Conservation (phyloP, 2,329 filamentous ascomycete species). For the Fusarium humuli region DNA sequence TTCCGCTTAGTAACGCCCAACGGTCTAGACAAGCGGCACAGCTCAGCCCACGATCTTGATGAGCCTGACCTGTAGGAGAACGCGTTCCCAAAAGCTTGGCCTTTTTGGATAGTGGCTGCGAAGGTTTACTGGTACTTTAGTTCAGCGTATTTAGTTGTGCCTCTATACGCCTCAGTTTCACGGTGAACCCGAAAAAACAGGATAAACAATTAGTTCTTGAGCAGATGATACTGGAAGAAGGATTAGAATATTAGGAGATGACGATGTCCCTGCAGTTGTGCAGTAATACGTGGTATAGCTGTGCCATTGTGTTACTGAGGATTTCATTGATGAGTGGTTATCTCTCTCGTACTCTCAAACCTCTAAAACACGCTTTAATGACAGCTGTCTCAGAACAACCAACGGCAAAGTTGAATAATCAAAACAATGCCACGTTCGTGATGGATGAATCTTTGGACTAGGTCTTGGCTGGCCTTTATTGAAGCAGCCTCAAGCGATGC, state of each 20-base stretch:
- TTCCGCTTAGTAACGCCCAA: constrained; percentile 12
- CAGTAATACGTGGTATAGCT: background rate
- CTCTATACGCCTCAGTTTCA: constrained; percentile 5
- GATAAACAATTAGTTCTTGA: background rate
- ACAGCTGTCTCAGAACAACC: constrained; percentile 28
- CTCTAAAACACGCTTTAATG: constrained; percentile 27
- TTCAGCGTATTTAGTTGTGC: constrained; percentile 7
- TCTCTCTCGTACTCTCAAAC: constrained; percentile 15
- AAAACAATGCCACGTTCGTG: constrained; percentile 17
- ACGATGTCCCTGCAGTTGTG: constrained; percentile 15
- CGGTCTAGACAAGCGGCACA: constrained; percentile 33
- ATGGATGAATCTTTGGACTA: background rate
- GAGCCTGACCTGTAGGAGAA: background rate
- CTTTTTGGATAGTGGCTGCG: constrained; percentile 27
- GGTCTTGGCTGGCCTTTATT: constrained; percentile 7
- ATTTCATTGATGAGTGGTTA: constrained; percentile 11
- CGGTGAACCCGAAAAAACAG: constrained; percentile 2
- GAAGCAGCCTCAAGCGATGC: constrained; percentile 22
- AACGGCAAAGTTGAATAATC: constrained; percentile 8
- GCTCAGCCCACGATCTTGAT: constrained; percentile 13
- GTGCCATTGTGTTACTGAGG: constrained; percentile 23
- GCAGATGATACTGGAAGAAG: background rate
- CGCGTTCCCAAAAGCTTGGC: constrained; percentile 17
- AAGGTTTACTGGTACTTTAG: background rate
- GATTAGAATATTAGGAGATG: constrained; percentile 11